Conservation (phyloP, 441 rosid genomes). For the Syzygium malaccense region DNA sequence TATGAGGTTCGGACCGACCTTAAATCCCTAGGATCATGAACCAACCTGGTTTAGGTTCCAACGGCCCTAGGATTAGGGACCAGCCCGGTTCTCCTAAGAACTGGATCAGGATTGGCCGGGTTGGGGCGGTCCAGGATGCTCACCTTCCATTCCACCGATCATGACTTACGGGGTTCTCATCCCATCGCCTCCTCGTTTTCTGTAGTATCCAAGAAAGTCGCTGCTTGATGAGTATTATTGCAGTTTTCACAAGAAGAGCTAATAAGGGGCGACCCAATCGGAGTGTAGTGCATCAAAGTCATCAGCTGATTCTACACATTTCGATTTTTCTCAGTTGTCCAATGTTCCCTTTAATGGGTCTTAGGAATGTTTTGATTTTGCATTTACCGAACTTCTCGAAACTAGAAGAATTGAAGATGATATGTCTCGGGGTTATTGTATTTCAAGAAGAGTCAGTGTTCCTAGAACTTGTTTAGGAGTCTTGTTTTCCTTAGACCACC, state of each 20-base stretch:
- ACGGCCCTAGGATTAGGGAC: too few species aligned
- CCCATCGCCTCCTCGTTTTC: neutral
- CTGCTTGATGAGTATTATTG: neutral
- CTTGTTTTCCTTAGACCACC: neutral
- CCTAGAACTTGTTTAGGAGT: neutral
- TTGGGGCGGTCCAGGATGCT: too few species aligned
- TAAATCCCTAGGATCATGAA: too few species aligned
- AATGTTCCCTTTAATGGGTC: neutral
- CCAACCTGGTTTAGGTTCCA: too few species aligned
- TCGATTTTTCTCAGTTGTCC: constrained; percentile 17
- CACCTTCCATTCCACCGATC: neutral
- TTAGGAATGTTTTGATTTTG: neutral
- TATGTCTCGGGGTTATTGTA: neutral
- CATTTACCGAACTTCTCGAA: neutral
- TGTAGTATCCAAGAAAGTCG: neutral
- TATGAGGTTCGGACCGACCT: neutral
- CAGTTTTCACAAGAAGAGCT: neutral
- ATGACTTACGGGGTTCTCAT: neutral
- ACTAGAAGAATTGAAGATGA: neutral
- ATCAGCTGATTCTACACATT: constrained; percentile 8
- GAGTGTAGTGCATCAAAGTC: constrained; percentile 1
- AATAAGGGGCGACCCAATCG: neutral
- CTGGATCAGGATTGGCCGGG: too few species aligned
- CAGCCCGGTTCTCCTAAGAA: too few species aligned
- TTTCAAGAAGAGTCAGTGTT: neutral